phyloP scores from a whole-genome alignment of 1,139 yeast genomes.

The Hanseniaspora uvarum region DNA sequence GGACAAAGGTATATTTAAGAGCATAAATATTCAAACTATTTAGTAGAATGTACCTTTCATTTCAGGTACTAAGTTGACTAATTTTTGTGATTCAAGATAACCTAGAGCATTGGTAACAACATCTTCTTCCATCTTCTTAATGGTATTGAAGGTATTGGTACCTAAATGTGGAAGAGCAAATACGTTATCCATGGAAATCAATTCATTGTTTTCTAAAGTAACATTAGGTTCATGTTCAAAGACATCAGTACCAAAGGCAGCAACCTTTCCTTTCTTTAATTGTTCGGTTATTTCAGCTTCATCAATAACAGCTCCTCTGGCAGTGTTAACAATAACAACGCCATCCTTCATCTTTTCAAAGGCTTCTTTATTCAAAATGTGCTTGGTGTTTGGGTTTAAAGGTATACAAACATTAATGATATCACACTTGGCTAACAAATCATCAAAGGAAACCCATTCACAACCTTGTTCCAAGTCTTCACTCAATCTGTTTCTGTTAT shows the following conservation, averaged over 20 bases:
- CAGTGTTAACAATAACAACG: conserved; percentile 55
- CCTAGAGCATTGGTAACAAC: conserved; percentile 36
- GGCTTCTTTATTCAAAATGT: conserved; percentile 44
- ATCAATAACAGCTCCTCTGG: conserved; percentile 66
- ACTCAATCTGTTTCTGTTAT: conserved; percentile 46
- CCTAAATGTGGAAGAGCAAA: conserved; percentile 75
- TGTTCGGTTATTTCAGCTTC: conserved; percentile 53
- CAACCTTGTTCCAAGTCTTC: conserved; percentile 48
- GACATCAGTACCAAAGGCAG: conserved; percentile 72
- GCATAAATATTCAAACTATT: too few species aligned
- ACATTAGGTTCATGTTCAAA: conserved; percentile 74
- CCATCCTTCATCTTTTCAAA: conserved; percentile 54
- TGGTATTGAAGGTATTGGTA: conserved; percentile 55
- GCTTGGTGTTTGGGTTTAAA: conserved; percentile 47
- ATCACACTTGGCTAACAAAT: conserved; percentile 45
- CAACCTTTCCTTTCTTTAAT: conserved; percentile 59
- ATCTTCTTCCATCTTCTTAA: conserved; percentile 45
- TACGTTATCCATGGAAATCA: conserved; percentile 45
- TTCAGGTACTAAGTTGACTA: conserved; percentile 60
- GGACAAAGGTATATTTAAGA: too few species aligned
- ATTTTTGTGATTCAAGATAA: conserved; percentile 48
- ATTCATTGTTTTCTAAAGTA: conserved; percentile 37
- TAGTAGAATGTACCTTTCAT: conserved; percentile 29
- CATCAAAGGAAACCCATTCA: conserved; percentile 48
- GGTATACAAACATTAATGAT: conserved; percentile 56